Percentiles rank a stretch among this genome's conserved stretches.
These are phyloP conservation scores for Cytospora leucostoma DNA, from an alignment of 2,329 filamentous ascomycete species.

Conservation along the genomic window DNA sequence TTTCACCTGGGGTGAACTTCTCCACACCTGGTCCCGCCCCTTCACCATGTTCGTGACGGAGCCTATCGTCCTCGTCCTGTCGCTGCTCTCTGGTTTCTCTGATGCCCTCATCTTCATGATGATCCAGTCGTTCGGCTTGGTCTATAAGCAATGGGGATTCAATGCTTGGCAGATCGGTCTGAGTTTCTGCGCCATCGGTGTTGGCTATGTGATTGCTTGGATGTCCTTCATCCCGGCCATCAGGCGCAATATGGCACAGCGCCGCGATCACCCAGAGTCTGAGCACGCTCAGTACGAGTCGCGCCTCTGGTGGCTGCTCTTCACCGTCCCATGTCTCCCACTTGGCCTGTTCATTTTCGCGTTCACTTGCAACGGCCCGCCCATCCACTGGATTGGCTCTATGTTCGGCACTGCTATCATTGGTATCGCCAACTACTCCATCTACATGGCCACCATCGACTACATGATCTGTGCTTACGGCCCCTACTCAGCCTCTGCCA, in stretches of 20 bases:
- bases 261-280: slow-evolving; percentile 51
- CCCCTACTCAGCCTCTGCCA: slow-evolving; percentile 71
- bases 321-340: slow-evolving; percentile 59
- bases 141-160: slow-evolving; percentile 70
- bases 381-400: slow-evolving; percentile 67
- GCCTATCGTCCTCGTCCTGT: slow-evolving; percentile 71
- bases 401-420: slow-evolving; percentile 66
- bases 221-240: slow-evolving; percentile 60
- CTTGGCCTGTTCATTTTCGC: slow-evolving; percentile 72
- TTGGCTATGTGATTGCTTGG: slow-evolving; percentile 68
- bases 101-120: slow-evolving; percentile 79
- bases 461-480: slow-evolving; percentile 78
- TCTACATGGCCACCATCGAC: slow-evolving; percentile 75
- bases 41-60: slow-evolving; percentile 75
- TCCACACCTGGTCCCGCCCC: slow-evolving; percentile 61
- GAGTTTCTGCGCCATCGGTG: slow-evolving; percentile 64
- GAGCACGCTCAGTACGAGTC: slow-evolving; percentile 69
- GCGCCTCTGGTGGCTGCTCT: slow-evolving; percentile 66
- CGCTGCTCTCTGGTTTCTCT: slow-evolving; percentile 70
- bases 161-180: slow-evolving; percentile 57
- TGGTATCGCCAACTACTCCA: slow-evolving; percentile 68
- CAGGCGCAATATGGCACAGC: slow-evolving; percentile 53
- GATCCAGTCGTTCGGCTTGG: slow-evolving; percentile 68
- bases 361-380: slow-evolving; percentile 65
- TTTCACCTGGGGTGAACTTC: slow-evolving; percentile 59